Percentiles rank a stretch among this genome's conserved stretches.
Evolutionary conservation across 768 basidiomycete genomes (phyloP).

Genomic region (Mycena galericulata): DNA sequence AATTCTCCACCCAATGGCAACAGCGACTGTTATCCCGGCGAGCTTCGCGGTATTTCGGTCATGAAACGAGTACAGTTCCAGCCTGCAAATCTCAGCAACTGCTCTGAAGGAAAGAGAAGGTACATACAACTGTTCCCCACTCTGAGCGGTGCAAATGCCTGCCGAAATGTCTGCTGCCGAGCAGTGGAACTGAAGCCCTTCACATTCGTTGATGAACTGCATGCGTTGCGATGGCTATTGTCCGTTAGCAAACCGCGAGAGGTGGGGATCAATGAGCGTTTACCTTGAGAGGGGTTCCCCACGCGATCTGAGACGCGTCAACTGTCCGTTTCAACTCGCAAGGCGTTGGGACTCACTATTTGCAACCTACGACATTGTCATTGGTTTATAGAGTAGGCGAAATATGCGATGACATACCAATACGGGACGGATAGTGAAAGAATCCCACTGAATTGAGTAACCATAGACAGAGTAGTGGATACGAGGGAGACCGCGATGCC

Average conservation of each 20-base stretch:
- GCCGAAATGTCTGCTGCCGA: conserved; percentile 27
- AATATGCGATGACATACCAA: conserved; percentile 9
- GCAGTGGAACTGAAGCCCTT: conserved; percentile 35
- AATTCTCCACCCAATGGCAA: conserved; percentile 29
- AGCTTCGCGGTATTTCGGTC: conserved; percentile 35
- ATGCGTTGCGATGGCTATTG: conserved; percentile 24
- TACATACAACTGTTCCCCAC: conserved; percentile 32
- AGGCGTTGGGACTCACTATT: conserved; percentile 12
- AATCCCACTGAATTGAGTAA: conserved; percentile 32
- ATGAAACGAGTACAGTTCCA: conserved; percentile 32
- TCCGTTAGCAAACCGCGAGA: background rate
- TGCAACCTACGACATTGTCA: conserved; percentile 12
- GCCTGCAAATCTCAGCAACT: conserved; percentile 1
- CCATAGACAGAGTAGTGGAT: conserved; percentile 30
- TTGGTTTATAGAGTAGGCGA: background rate
- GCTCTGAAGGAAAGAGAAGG: background rate
- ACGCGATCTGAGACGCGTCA: conserved; percentile 23
- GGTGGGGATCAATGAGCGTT: background rate
- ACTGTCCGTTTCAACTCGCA: background rate
- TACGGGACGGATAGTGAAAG: conserved; percentile 29
- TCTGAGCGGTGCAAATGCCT: conserved; percentile 31
- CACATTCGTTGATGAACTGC: conserved; percentile 35
- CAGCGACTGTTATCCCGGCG: conserved; percentile 18
- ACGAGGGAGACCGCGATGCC: conserved; percentile 35
- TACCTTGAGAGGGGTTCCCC: conserved; percentile 35